phyloP scores from a whole-genome alignment of 2,329 filamentous ascomycete genomes.

The Penicillium palitans region DNA sequence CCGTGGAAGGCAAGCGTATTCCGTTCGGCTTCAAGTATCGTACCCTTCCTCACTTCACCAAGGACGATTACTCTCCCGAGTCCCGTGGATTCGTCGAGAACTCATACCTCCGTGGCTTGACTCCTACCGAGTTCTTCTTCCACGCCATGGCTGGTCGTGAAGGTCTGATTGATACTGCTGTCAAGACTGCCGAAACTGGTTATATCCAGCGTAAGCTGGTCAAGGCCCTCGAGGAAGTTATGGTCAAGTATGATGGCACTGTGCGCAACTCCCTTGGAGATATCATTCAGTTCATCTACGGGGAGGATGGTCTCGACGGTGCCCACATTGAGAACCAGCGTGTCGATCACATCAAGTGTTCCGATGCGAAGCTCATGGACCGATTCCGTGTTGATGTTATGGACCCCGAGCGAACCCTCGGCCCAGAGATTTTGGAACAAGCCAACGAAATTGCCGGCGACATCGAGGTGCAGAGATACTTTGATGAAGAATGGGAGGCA shows the following conservation, averaged over 20 bases:
- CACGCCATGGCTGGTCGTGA: constrained; percentile 99
- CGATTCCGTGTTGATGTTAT: constrained; percentile 87
- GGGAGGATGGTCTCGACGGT: constrained; percentile 94
- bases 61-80: constrained; percentile 97
- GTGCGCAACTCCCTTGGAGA: constrained; percentile 96
- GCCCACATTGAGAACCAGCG: constrained; percentile 90
- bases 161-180: constrained; percentile 98
- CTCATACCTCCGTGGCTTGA: constrained; percentile 93
- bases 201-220: constrained; percentile 98
- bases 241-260: constrained; percentile 95
- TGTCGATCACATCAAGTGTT: constrained; percentile 81
- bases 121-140: constrained; percentile 97
- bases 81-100: constrained; percentile 98
- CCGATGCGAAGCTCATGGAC: constrained; percentile 72
- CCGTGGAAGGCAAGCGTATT: constrained; percentile 97
- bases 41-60: constrained; percentile 95
- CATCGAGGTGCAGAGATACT: constrained; percentile 77
- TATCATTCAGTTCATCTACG: constrained; percentile 95
- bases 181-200: constrained; percentile 98
- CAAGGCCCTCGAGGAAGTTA: constrained; percentile 96
- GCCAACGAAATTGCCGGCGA: constrained; percentile 85
- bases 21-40: constrained; percentile 99
- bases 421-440: constrained; percentile 74
- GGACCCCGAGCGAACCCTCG: constrained; percentile 64
- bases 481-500: constrained; percentile 85